Conservation (phyloP, 2,329 filamentous ascomycete species). For the Ophiostoma perfectum region DNA sequence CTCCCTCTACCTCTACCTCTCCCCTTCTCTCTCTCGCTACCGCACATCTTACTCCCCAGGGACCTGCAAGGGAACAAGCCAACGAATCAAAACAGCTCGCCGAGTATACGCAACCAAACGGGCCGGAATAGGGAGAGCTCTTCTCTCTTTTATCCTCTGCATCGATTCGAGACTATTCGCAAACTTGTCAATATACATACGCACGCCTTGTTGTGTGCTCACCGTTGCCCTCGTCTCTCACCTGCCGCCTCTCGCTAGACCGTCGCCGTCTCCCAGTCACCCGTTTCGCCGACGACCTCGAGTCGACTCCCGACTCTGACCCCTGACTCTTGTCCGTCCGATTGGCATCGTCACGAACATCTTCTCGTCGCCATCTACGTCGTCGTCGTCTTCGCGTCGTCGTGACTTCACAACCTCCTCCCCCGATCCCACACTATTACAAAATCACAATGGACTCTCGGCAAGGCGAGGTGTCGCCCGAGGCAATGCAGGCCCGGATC, state of each 20-base stretch:
- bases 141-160: conserved; percentile 6
- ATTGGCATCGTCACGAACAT: not conserved
- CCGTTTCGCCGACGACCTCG: too few relatives aligned
- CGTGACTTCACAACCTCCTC: not conserved
- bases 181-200: conserved; percentile 2
- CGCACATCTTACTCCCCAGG: conserved; percentile 4
- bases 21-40: not conserved
- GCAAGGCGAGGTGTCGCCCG: conserved; percentile 60
- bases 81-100: conserved; percentile 10
- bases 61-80: conserved; percentile 12
- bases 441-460: conserved; percentile 48
- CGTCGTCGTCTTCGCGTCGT: conserved; percentile 1
- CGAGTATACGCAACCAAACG: not conserved
- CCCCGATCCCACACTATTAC: not conserved
- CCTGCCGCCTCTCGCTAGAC: not conserved
- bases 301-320: not conserved
- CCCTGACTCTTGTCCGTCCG: not conserved
- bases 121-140: conserved; percentile 11
- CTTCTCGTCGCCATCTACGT: not conserved
- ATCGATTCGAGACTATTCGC: not conserved
- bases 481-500: conserved; percentile 88
- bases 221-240: not conserved
- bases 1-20: not conserved
- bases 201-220: not conserved
- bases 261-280: too few relatives aligned